phyloP scores from a whole-genome alignment of 495 filamentous ascomycete species.

The Daldinia grandis region DNA sequence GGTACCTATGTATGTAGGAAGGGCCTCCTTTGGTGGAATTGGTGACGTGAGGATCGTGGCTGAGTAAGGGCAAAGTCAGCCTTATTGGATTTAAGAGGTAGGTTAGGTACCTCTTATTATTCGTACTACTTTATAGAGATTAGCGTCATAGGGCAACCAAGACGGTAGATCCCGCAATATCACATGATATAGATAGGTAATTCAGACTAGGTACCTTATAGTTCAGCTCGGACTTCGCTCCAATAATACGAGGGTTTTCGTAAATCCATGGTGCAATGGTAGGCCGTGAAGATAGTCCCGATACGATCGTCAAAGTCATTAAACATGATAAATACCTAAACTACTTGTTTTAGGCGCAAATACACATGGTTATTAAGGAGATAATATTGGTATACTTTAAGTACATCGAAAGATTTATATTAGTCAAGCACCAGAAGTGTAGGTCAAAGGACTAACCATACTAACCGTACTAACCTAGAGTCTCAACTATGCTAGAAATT shows the following conservation, averaged over 20 bases:
- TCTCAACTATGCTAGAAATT: neutral
- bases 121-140: neutral
- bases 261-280: neutral
- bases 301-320: neutral
- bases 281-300: neutral
- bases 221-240: neutral
- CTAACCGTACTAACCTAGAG: too few species aligned
- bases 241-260: conserved; percentile 13
- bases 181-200: too few species aligned
- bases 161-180: too few species aligned
- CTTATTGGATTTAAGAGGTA: conserved; percentile 3
- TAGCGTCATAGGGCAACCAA: neutral
- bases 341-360: neutral
- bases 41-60: neutral
- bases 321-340: neutral
- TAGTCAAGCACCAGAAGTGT: too few species aligned
- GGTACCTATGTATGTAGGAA: too few species aligned
- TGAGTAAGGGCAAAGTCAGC: conserved; percentile 10
- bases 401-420: too few species aligned
- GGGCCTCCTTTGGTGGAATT: too few species aligned
- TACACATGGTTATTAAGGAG: neutral
- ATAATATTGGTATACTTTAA: neutral
- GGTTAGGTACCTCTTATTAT: too few species aligned
- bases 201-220: too few species aligned
- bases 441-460: too few species aligned